Evolutionary conservation across 345 rosid genomes (phyloP).

Genomic region (Gossypium stocksii): DNA sequence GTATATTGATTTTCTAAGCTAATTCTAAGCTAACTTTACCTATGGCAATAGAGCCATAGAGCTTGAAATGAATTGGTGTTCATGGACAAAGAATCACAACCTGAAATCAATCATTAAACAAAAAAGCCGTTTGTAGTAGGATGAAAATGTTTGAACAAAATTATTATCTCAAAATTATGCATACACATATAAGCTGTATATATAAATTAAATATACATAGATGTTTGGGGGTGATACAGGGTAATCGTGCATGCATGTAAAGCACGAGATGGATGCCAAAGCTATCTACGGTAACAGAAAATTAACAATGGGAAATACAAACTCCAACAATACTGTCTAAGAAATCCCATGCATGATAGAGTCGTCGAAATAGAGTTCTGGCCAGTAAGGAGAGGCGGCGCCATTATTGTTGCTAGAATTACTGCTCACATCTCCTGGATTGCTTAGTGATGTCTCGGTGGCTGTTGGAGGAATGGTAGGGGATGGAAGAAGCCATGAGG

Average conservation of each 20-base stretch:
- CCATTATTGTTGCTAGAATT: slow-evolving; percentile 44
- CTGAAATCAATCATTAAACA: neutral
- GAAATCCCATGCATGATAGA: slow-evolving; percentile 36
- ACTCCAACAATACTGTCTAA: slow-evolving; percentile 11
- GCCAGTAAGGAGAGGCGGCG: slow-evolving; percentile 35
- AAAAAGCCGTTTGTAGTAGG: neutral
- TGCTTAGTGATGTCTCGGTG: slow-evolving; percentile 30
- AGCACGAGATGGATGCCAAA: neutral
- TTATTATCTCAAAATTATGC: slow-evolving; percentile 5
- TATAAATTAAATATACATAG: neutral
- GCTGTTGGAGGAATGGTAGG: slow-evolving; percentile 21
- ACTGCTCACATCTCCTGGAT: slow-evolving; percentile 43
- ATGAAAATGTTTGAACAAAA: neutral
- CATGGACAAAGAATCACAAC: neutral
- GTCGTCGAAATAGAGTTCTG: slow-evolving; percentile 38
- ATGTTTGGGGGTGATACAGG: neutral
- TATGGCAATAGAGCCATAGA: too few species aligned
- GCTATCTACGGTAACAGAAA: neutral
- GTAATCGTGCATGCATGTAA: neutral
- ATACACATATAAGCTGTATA: neutral
- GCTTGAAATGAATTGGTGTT: neutral
- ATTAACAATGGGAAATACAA: neutral
- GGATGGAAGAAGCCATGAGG: slow-evolving; percentile 31
- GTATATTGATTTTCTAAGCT: too few species aligned
- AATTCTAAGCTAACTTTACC: too few species aligned